Evolutionary conservation across 192 early-diverging fungal species (phyloP).

Genomic region (Coemansia aciculifera): DNA sequence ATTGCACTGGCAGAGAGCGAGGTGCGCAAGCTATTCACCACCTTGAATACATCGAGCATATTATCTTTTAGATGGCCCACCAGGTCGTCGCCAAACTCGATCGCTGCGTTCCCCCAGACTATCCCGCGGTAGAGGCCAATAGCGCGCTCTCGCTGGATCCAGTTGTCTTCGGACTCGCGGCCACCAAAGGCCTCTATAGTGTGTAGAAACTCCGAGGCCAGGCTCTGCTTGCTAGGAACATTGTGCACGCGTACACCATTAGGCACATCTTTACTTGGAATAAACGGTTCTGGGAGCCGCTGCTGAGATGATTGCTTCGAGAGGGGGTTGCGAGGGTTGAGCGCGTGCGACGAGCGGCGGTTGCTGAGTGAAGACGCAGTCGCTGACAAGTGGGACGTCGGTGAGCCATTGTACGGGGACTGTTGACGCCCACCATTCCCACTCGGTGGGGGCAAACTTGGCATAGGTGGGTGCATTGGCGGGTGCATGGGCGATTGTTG

Average conservation of each 20-base stretch:
- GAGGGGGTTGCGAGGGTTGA: slow-evolving; percentile 23
- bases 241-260: slow-evolving; percentile 35
- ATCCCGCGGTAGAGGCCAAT: slow-evolving; percentile 45
- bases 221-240: slow-evolving; percentile 31
- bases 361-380: slow-evolving; percentile 18
- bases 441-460: not conserved
- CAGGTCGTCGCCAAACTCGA: slow-evolving; percentile 40
- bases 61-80: slow-evolving; percentile 31
- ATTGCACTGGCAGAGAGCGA: slow-evolving; percentile 44
- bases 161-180: slow-evolving; percentile 51
- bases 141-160: slow-evolving; percentile 49
- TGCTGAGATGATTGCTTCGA: slow-evolving; percentile 32
- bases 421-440: slow-evolving; percentile 9
- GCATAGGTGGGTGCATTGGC: slow-evolving; percentile 7
- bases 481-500: slow-evolving; percentile 14
- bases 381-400: slow-evolving; percentile 13
- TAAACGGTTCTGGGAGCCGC: slow-evolving; percentile 26
- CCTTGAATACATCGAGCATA: slow-evolving; percentile 42
- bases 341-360: slow-evolving; percentile 13
- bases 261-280: slow-evolving; percentile 29
- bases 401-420: slow-evolving; percentile 11
- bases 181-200: slow-evolving; percentile 35
- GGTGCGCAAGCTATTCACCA: slow-evolving; percentile 45
- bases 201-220: slow-evolving; percentile 38
- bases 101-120: slow-evolving; percentile 52